Base-by-base conservation (phyloP, 75 land plant genomes). In the Sequoia sempervirens region DNA sequence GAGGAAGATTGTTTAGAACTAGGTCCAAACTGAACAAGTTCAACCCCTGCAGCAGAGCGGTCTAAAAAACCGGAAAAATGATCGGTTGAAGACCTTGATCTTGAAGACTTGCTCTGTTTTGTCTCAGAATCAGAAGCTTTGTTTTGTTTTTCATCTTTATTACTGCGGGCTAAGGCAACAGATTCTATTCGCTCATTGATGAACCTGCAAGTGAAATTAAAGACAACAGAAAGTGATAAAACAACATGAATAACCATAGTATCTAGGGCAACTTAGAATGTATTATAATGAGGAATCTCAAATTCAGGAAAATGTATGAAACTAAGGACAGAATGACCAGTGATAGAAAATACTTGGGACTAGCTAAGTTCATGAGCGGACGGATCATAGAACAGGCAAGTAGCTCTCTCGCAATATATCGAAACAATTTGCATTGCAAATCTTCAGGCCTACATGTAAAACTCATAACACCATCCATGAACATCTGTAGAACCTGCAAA, bases 301-400 rank as follows among this genome's bases (percentile, higher is more conserved):
- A 78, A 23, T 45, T 45, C 46, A 45, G 30, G 50, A 78, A 78
- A 43, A 45, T 45, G 15, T 26, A 43, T 15, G 46, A 36, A 53
- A 53, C 28, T 50, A 36, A 74, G 0, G 11, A 74, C 53, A 20
- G 79, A 80, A 47, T 50, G n/a, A 7, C 34, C 34, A 81, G 38
- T n/a, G 54, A 36, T 6, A 66, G 73, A 46, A 40, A 34, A 36
- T 83, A 95, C 99, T 95, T 92, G 80, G 99, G 99, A 80, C 82
- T 92, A 30, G 89, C 97, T 53, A 98, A 86, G 86, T 96, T 98
- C 84, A 98, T 47, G 76, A 98, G 90, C 36, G 99, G 99, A 32
- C 99, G 93, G 84, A 98, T 85, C 52, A 98, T 97, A 56, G 91
- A 92, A 93, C 99, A 96, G 20, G 99, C 96, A 84, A 98, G 93